Conservation (phyloP, 352 stramenopile species). For the Globisporangium yorkense region DNA sequence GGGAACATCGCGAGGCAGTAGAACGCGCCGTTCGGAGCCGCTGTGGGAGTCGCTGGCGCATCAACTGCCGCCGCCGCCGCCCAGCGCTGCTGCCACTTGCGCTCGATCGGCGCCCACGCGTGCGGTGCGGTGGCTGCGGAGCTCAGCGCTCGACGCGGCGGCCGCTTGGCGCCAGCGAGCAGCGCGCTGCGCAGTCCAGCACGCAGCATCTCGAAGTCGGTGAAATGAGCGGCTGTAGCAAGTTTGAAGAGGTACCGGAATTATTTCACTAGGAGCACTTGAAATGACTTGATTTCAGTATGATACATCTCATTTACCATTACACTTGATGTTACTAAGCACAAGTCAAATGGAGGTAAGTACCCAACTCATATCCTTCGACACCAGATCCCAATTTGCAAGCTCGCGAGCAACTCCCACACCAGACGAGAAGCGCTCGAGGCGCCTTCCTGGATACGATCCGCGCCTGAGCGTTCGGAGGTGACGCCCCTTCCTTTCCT, state of each 20-base stretch:
- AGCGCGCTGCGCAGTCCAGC: conserved; percentile 10
- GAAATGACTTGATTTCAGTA: too few relatives aligned
- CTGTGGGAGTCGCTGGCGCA: conserved; percentile 6
- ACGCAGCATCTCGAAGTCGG: conserved; percentile 8
- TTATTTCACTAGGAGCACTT: background rate
- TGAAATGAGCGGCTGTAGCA: background rate
- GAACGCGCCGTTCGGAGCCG: conserved; percentile 41
- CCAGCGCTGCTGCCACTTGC: conserved; percentile 74
- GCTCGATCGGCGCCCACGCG: conserved; percentile 51
- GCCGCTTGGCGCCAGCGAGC: background rate
- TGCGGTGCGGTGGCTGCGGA: conserved; percentile 8
- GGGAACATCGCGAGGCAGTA: conserved; percentile 98
- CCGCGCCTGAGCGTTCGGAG: too few relatives aligned
- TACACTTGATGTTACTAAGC: background rate
- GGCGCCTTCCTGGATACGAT: too few relatives aligned
- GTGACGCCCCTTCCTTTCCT: too few relatives aligned
- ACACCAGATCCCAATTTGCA: too few relatives aligned
- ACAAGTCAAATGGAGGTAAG: background rate
- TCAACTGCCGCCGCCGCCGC: conserved; percentile 11
- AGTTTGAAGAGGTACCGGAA: background rate
- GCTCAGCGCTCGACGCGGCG: conserved; percentile 15
- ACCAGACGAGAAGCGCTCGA: background rate
- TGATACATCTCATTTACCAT: too few relatives aligned
- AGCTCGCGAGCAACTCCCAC: too few relatives aligned
- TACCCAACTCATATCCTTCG: background rate